Evolutionary conservation across 495 filamentous ascomycete species (phyloP).

Genomic region (Sporormia fimetaria): DNA sequence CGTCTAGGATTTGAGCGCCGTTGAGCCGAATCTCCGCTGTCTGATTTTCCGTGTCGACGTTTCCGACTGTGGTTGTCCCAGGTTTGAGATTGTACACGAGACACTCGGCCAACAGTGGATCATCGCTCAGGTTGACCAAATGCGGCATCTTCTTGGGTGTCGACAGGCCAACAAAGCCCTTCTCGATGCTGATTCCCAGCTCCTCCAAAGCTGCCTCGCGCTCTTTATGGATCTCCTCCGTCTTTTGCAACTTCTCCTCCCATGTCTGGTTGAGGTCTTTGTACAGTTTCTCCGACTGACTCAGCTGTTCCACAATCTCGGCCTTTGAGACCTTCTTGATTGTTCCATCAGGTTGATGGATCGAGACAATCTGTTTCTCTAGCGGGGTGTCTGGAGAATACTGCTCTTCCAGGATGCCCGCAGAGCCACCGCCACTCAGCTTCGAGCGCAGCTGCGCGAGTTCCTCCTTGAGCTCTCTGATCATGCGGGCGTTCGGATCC

Average conservation of each 20-base stretch:
- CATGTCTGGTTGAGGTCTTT: conserved; percentile 96
- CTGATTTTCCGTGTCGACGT: conserved; percentile 63
- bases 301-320: conserved; percentile 93
- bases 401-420: conserved; percentile 52
- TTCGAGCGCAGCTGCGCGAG: conserved; percentile 77
- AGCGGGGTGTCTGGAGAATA: conserved; percentile 87
- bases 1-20: conserved; percentile 78
- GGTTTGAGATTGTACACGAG: conserved; percentile 98
- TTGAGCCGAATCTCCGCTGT: conserved; percentile 85
- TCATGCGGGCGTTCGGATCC: conserved; percentile 98
- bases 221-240: conserved; percentile 94
- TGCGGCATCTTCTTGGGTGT: conserved; percentile 99
- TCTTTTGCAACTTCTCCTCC: conserved; percentile 93
- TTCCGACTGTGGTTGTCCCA: conserved; percentile 83
- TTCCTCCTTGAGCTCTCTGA: conserved; percentile 94
- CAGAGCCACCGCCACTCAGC: conserved; percentile 49
- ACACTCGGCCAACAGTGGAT: conserved; percentile 90
- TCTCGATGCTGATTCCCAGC: conserved; percentile 96
- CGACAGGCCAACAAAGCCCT: conserved; percentile 88
- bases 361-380: conserved; percentile 92
- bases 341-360: conserved; percentile 71
- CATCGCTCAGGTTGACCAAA: conserved; percentile 94
- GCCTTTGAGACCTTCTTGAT: conserved; percentile 96
- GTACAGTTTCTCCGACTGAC: conserved; percentile 90
- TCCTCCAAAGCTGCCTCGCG: conserved; percentile 92